Conservation (phyloP, 2,329 filamentous ascomycete genomes). For the Tolypocladium ophioglossoides region DNA sequence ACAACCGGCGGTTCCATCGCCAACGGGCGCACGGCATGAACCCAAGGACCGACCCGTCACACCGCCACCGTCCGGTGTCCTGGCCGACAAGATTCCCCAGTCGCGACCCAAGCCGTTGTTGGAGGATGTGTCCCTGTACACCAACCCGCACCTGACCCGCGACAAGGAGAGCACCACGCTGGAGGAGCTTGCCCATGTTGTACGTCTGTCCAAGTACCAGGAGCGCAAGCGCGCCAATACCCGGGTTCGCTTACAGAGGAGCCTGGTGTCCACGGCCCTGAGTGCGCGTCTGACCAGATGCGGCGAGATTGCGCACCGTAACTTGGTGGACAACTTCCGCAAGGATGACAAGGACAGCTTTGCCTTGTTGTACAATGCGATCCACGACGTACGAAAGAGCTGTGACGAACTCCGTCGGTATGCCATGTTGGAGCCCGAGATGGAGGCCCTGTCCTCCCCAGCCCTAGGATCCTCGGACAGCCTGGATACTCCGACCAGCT, state of each 20-base stretch:
- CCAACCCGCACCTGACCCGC: conserved; percentile 47
- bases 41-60: conserved; percentile 15
- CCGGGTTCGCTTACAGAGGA: conserved; percentile 62
- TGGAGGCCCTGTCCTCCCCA: conserved; percentile 44
- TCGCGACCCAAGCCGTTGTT: conserved; percentile 44
- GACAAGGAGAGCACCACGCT: conserved; percentile 59
- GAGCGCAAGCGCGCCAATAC: conserved; percentile 69
- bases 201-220: conserved; percentile 70
- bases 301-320: conserved; percentile 63
- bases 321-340: conserved; percentile 67
- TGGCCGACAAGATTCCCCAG: conserved; percentile 32
- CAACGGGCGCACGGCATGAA: conserved; percentile 17
- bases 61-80: conserved; percentile 13
- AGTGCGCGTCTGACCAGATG: conserved; percentile 65
- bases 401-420: conserved; percentile 63
- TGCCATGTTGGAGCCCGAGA: conserved; percentile 61
- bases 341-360: conserved; percentile 72
- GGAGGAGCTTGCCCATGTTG: conserved; percentile 67
- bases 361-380: conserved; percentile 61
- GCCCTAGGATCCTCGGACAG: conserved; percentile 35
- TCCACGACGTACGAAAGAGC: conserved; percentile 69
- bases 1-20: conserved; percentile 25
- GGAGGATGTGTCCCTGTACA: conserved; percentile 56
- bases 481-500: conserved; percentile 34
- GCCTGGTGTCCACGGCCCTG: conserved; percentile 63